Evolutionary conservation across 2,329 filamentous ascomycete genomes (phyloP), one percentile per base, ranked within the genome.

Genomic region (Aureobasidium subglaciale): DNA sequence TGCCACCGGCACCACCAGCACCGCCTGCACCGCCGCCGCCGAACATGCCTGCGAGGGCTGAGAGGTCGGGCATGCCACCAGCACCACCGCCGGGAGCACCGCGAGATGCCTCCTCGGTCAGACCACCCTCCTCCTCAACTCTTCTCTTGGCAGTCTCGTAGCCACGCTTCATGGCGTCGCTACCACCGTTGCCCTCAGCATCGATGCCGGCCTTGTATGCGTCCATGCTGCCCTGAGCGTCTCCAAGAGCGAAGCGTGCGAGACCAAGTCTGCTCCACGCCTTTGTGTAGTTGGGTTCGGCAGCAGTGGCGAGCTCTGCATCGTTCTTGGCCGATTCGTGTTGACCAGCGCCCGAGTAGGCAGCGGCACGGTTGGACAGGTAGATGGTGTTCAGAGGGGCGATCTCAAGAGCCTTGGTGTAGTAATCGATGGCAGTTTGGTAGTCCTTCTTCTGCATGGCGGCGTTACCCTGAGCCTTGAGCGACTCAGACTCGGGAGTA

Each of bases 401-500:
- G 53, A 96, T 78, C 56, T 82, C 79, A 24, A 99, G 83, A 4
- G 93, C 93, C 71, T 92, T 80, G 24, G 88, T 89, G 79, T 99
- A 99, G 63, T 88, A 78, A 64, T 89, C 84, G 69, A 97, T 90
- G 59, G 93, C 93, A 38, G 76, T 67, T 42, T 78, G 66, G 77
- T 96, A 96, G 73, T 97, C 90, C 77, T 96, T 96, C 70, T 87
- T 83, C 57, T 89, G 86, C 91, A 99, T 97, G 58, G 92, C 90
- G 54, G 89, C 85, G 75, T 99, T 99, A 64, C 93, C 93, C 67
- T 89, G 83, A 58, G 83, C 86, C 78, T 99, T 99, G 64, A 97
- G 79, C 61, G 80, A 79, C 70, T 99, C 93, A 58, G 92, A 92
- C 66, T 93, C 85, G 63, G 87, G 83, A 72, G 88, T 90, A 1